Conservation (phyloP, 352 stramenopile species). For the Phytophthora boehmeriae region DNA sequence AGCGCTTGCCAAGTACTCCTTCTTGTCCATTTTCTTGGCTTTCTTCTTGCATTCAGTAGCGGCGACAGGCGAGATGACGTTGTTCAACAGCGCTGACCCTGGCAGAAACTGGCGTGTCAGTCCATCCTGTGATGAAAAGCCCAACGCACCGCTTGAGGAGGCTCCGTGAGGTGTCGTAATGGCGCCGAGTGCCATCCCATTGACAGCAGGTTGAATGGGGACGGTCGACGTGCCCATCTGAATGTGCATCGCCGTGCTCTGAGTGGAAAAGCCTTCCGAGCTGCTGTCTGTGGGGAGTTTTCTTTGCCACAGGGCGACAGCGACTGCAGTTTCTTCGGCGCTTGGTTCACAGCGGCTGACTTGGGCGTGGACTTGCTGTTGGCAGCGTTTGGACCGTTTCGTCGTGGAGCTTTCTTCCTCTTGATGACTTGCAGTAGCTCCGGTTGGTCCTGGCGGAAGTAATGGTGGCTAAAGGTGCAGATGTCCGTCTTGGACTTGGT, state of each 20-base stretch:
- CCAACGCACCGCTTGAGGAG: constrained; percentile 24
- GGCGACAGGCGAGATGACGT: constrained; percentile 73
- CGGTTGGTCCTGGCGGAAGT: constrained; percentile 75
- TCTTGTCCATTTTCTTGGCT: constrained; percentile 69
- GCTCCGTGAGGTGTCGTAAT: constrained; percentile 42
- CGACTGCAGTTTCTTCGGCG: constrained; percentile 39
- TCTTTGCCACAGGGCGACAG: constrained; percentile 52
- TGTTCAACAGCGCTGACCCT: constrained; percentile 52
- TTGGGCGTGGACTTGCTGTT: constrained; percentile 10
- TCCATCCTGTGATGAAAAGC: constrained; percentile 34
- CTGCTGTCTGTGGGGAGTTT: constrained; percentile 36
- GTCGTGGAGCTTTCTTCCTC: constrained; percentile 74
- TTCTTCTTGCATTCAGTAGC: constrained; percentile 75
- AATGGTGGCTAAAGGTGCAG: constrained; percentile 87
- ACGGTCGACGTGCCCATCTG: constrained; percentile 34
- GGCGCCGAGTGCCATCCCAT: constrained; percentile 35
- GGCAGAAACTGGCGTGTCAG: constrained; percentile 44
- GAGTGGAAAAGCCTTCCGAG: constrained; percentile 17
- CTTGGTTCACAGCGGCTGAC: constrained; percentile 9
- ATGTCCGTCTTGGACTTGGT: constrained; percentile 87
- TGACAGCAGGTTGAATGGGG: constrained; percentile 42
- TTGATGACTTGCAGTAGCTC: constrained; percentile 82
- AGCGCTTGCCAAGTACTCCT: constrained; percentile 36
- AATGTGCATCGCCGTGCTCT: constrained; percentile 37
- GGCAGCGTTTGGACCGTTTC: constrained; percentile 25